A percentile compares a stretch with the other conserved stretches of the same genome.
Evolutionary conservation across 2,329 filamentous ascomycete genomes (phyloP).

Genomic region (Sporothrix schenckii): DNA sequence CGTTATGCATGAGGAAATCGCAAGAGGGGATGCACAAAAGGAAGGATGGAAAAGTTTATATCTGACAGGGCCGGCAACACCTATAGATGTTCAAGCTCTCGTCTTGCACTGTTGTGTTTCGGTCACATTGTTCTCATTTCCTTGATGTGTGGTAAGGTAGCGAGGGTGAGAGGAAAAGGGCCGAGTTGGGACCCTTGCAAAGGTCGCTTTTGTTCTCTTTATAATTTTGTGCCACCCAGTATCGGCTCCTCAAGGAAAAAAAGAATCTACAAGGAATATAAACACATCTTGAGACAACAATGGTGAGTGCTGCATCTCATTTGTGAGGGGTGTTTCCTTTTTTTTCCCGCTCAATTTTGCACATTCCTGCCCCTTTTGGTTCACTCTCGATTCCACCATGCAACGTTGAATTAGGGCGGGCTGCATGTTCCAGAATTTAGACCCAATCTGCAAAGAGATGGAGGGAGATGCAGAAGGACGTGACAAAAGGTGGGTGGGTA

Average conservation of each 20-base stretch:
- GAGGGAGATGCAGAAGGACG: background rate
- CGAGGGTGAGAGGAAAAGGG: too few species aligned
- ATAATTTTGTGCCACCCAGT: constrained; percentile 2
- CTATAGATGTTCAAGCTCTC: background rate
- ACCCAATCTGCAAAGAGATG: constrained; percentile 12
- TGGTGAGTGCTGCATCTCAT: background rate
- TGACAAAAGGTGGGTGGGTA: constrained; percentile 1
- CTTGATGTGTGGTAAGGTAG: background rate
- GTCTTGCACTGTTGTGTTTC: background rate
- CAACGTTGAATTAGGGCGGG: constrained; percentile 2
- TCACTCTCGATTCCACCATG: background rate
- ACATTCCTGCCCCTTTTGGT: background rate
- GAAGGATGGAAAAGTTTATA: background rate
- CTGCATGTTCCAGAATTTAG: background rate
- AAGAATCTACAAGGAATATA: background rate
- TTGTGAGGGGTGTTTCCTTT: background rate
- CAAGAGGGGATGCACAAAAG: background rate
- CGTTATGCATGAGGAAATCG: background rate
- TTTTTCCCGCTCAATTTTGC: background rate
- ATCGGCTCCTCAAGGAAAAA: background rate
- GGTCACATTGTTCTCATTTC: background rate
- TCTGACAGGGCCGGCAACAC: background rate
- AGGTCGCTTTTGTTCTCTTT: background rate
- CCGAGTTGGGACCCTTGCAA: too few species aligned
- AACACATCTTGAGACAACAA: background rate